Conservation (phyloP, 2,329 filamentous ascomycete species). For the Sporothrix pseudoabietina region DNA sequence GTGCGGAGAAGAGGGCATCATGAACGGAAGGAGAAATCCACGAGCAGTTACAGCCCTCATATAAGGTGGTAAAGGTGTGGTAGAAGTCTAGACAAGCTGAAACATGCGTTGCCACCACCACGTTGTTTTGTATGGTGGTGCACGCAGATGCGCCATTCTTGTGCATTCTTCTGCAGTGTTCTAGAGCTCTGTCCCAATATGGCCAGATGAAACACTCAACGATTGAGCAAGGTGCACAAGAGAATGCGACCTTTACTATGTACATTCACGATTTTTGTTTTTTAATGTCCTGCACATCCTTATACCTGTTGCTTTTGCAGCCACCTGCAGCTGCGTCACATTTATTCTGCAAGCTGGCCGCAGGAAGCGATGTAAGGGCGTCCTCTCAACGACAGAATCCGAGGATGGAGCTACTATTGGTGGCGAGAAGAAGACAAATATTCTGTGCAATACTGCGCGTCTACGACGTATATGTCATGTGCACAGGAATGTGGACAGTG, state of each 20-base stretch:
- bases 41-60: neutral
- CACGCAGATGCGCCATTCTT: neutral
- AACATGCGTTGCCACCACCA: conserved; percentile 13
- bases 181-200: conserved; percentile 4
- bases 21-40: neutral
- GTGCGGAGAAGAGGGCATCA: neutral
- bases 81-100: neutral
- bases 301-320: neutral
- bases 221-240: neutral
- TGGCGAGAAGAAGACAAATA: neutral
- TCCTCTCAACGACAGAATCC: neutral
- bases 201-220: conserved; percentile 3
- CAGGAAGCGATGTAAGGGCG: neutral
- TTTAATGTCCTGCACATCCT: neutral
- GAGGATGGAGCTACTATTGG: neutral
- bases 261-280: neutral
- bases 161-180: conserved; percentile 2
- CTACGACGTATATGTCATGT: neutral
- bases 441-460: neutral
- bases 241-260: neutral
- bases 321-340: neutral
- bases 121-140: neutral
- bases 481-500: neutral
- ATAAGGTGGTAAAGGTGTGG: neutral
- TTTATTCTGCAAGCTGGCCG: neutral